Evolutionary conservation across 371 early-diverging fungal genomes (phyloP).

Genomic region (Mortierella sp.): DNA sequence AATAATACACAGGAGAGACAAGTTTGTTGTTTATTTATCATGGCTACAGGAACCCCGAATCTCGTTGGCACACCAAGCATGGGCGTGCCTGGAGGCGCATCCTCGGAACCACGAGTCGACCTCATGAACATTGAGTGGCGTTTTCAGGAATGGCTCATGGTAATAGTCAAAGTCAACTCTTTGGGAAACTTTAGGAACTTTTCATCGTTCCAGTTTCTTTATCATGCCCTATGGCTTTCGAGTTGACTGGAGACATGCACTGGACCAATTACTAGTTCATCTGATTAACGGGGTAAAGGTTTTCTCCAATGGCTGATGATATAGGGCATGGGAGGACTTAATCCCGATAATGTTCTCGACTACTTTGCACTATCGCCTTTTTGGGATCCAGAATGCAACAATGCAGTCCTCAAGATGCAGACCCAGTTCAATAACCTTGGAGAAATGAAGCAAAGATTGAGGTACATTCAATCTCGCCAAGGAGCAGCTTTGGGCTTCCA

Average conservation of each 20-base stretch:
- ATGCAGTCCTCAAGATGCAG: slow-evolving; percentile 98
- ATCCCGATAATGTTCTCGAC: slow-evolving; percentile 88
- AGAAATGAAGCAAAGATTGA: slow-evolving; percentile 67
- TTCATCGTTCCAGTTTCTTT: too few relatives aligned
- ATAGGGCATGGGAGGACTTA: slow-evolving; percentile 74
- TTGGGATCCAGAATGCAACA: slow-evolving; percentile 96
- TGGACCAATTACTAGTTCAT: too few relatives aligned
- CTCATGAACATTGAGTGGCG: slow-evolving; percentile 68
- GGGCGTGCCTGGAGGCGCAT: not conserved
- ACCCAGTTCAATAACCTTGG: slow-evolving; percentile 91
- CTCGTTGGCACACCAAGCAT: slow-evolving; percentile 3
- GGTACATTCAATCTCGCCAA: slow-evolving; percentile 54
- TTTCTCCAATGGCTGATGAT: too few relatives aligned
- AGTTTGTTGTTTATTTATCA: not conserved
- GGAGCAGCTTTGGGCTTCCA: too few relatives aligned
- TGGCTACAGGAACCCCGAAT: slow-evolving; percentile 11
- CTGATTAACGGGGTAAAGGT: too few relatives aligned
- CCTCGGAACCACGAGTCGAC: slow-evolving; percentile 32
- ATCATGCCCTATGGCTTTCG: too few relatives aligned
- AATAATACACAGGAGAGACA: too few relatives aligned
- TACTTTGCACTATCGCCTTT: slow-evolving; percentile 97
- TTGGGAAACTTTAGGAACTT: too few relatives aligned
- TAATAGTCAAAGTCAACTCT: slow-evolving; percentile 9
- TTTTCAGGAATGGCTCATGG: slow-evolving; percentile 66
- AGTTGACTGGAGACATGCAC: too few relatives aligned